These are phyloP conservation scores for Aspergillus flavus DNA, from an alignment of 2,329 filamentous ascomycete genomes.

Conservation along the genomic window DNA sequence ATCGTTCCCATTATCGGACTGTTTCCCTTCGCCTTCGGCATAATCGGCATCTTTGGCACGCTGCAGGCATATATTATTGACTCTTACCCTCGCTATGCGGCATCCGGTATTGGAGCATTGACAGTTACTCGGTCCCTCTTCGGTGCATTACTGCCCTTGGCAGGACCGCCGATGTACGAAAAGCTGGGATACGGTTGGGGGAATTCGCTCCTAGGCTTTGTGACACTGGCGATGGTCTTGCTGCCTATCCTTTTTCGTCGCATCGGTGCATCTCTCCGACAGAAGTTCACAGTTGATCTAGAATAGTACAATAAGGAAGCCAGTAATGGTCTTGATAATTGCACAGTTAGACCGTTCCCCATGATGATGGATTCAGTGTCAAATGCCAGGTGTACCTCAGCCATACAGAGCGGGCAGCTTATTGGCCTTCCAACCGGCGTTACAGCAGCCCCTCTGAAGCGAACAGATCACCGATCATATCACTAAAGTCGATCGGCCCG, in stretches of 20 bases:
- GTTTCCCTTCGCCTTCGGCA: conserved; percentile 55
- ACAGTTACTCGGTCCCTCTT: conserved; percentile 55
- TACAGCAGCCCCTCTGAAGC: background rate
- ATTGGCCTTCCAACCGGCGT: too few species aligned
- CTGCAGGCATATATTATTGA: conserved; percentile 66
- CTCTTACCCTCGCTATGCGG: conserved; percentile 50
- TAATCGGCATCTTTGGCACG: conserved; percentile 53
- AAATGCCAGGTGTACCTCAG: background rate
- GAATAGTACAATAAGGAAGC: background rate
- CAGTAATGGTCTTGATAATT: too few species aligned
- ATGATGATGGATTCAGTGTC: background rate
- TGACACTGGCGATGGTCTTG: conserved; percentile 5
- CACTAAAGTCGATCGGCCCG: conserved; percentile 3
- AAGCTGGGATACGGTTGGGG: conserved; percentile 11
- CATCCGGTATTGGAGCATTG: conserved; percentile 54
- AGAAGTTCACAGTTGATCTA: background rate
- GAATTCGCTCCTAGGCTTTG: conserved; percentile 10
- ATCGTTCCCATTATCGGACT: conserved; percentile 63
- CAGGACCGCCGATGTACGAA: conserved; percentile 8
- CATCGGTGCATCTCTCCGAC: background rate
- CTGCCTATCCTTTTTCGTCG: background rate
- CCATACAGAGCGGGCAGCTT: background rate
- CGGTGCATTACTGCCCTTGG: conserved; percentile 9
- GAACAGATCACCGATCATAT: conserved; percentile 1
- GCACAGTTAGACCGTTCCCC: background rate